These are phyloP conservation scores for Xylariaceae sp. DNA, from an alignment of 2,329 filamentous ascomycete species.

Conservation along the genomic window DNA sequence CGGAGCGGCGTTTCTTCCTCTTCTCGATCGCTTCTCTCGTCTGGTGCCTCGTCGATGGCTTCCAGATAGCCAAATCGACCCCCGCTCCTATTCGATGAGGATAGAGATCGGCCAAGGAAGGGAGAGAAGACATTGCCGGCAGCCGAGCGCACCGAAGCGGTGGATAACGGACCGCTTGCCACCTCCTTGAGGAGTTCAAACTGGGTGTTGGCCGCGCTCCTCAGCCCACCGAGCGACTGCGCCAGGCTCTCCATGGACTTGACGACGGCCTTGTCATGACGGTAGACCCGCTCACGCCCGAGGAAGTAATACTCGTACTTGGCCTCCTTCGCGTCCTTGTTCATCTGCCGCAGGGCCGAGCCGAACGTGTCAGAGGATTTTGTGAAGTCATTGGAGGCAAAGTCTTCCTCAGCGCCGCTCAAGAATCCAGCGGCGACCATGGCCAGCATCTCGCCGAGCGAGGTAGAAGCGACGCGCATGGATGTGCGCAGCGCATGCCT, in stretches of 20 bases:
- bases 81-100: slow-evolving; percentile 27
- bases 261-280: slow-evolving; percentile 69
- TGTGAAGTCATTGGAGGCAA: slow-evolving; percentile 59
- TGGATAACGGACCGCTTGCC: slow-evolving; percentile 21
- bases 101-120: slow-evolving; percentile 13
- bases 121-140: slow-evolving; percentile 25
- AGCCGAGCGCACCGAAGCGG: slow-evolving; percentile 24
- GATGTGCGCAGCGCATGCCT: slow-evolving; percentile 64
- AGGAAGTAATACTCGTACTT: slow-evolving; percentile 83
- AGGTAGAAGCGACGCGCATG: slow-evolving; percentile 65
- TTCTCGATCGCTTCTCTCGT: slow-evolving; percentile 46
- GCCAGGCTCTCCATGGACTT: slow-evolving; percentile 78
- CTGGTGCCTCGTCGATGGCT: slow-evolving; percentile 55
- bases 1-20: slow-evolving; percentile 21
- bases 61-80: slow-evolving; percentile 40
- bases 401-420: slow-evolving; percentile 70
- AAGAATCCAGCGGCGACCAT: slow-evolving; percentile 78
- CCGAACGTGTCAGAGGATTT: slow-evolving; percentile 57
- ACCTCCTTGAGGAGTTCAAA: slow-evolving; percentile 72
- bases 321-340: slow-evolving; percentile 73
- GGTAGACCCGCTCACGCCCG: slow-evolving; percentile 72
- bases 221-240: slow-evolving; percentile 82
- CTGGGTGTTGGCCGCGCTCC: slow-evolving; percentile 83
- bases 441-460: slow-evolving; percentile 73
- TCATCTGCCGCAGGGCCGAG: slow-evolving; percentile 60